Evolutionary conservation across 352 stramenopile genomes (phyloP), one percentile per base, ranked within the genome.

Genomic region (Paralagenidium karlingii): DNA sequence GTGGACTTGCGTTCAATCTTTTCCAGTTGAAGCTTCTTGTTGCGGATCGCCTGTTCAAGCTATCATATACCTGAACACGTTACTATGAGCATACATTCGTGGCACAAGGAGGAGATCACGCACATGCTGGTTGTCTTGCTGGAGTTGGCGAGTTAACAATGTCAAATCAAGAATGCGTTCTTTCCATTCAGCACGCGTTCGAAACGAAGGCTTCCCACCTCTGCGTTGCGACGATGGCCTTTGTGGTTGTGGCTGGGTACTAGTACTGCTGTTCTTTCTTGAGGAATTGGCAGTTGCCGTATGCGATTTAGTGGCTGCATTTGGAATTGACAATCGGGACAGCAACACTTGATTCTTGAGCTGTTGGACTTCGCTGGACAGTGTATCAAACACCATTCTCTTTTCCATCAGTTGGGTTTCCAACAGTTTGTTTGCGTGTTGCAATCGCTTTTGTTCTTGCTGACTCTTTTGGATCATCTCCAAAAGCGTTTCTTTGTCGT

Each of bases 331-430:
- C 2, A n/a, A 5, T 8, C 2, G 13, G 10, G 51, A 47, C 20
- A 84, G 46, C n/a, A 60, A 65, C n/a, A 76, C 47, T 19, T 58
- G 55, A 1, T 64, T 61, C 41, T 84, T 82, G 24, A 84, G 45
- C 1, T 63, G 56, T 15, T 63, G 40, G 4, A 84, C 46, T 12
- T 84, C 62, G 0, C 38, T 15, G 0, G 61, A 62, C 5, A 58
- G 39, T 15, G 56, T 41, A 29, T 82, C 56, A n/a, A n/a, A n/a
- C n/a, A n/a, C n/a, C n/a, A n/a, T n/a, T n/a, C n/a, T n/a, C 28
- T 63, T 65, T 21, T 60, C 47, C 3, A 37, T 24, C 1, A 75
- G 47, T 15, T 78, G 53, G 16, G 44, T 46, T 15, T 40, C 37
- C 8, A 80, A 33, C 9, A 43, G 32, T 9, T 74, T 38, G 24